Conservation (phyloP, 176 grass and related monocot species). For the Cymbopogon citratus region DNA sequence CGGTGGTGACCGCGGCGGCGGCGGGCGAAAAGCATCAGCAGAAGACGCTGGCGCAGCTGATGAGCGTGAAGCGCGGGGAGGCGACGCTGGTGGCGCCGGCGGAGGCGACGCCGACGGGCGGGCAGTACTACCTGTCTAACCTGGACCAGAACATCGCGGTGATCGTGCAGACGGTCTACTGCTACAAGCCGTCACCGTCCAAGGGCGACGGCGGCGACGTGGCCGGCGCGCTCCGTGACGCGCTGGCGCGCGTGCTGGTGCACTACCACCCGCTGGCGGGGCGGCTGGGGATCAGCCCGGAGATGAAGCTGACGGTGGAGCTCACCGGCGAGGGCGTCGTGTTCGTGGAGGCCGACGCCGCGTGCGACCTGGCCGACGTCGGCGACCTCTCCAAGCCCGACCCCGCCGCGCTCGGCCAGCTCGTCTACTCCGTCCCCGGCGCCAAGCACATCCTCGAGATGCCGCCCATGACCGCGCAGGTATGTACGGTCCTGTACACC, state of each 20-base stretch:
- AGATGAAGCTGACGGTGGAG: conserved; percentile 85
- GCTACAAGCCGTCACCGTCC: conserved; percentile 36
- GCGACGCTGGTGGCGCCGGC: conserved; percentile 55
- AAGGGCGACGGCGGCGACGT: background rate
- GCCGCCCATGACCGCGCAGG: conserved; percentile 88
- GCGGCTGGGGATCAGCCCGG: conserved; percentile 59
- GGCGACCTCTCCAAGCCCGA: conserved; percentile 70
- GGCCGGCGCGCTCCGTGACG: conserved; percentile 46
- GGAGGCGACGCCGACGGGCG: conserved; percentile 50
- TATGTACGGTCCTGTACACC: background rate
- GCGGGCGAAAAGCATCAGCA: background rate
- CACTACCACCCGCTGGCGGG: conserved; percentile 88
- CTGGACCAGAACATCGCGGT: conserved; percentile 96
- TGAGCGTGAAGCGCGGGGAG: conserved; percentile 49
- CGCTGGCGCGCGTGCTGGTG: conserved; percentile 71
- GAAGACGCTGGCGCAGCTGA: background rate
- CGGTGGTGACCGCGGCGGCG: background rate
- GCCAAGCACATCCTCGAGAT: conserved; percentile 94
- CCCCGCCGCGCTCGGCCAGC: conserved; percentile 67
- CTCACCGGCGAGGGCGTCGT: conserved; percentile 65
- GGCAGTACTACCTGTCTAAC: conserved; percentile 90
- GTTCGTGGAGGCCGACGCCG: conserved; percentile 86
- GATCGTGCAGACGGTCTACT: conserved; percentile 82
- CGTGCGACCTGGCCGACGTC: conserved; percentile 51
- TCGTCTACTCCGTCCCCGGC: conserved; percentile 71